A percentile compares a stretch with the other conserved stretches of the same genome.
phyloP scores from a whole-genome alignment of 2,329 filamentous ascomycete genomes.

The Sporothrix variecibatus region DNA sequence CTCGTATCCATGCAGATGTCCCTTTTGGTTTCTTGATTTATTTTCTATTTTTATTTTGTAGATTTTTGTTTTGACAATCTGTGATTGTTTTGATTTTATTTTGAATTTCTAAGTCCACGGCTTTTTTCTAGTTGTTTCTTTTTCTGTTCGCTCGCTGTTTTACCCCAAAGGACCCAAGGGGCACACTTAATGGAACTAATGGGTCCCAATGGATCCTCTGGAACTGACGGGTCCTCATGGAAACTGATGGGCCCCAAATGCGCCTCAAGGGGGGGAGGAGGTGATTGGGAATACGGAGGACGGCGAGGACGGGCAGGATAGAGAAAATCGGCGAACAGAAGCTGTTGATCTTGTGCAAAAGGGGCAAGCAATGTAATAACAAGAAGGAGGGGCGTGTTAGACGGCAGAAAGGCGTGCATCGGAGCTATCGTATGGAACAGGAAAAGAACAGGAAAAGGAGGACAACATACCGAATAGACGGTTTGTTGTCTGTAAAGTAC shows the following conservation, averaged over 20 bases:
- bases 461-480: background rate
- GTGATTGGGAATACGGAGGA: background rate
- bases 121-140: background rate
- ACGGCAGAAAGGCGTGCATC: background rate
- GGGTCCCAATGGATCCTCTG: background rate
- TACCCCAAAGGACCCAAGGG: background rate
- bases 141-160: background rate
- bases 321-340: background rate
- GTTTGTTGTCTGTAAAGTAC: background rate
- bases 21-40: background rate
- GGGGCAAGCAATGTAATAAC: background rate
- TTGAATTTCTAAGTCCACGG: background rate
- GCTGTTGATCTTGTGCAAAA: constrained; percentile 7
- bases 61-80: background rate
- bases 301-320: constrained; percentile 1
- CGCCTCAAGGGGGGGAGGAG: background rate
- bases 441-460: background rate
- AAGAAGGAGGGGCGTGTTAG: background rate
- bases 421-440: constrained; percentile 2
- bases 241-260: background rate
- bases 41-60: background rate
- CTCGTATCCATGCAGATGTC: background rate
- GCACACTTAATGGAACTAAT: background rate
- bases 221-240: background rate
- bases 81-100: background rate